A percentile compares a stretch with the other conserved stretches of the same genome.
Evolutionary conservation across 768 basidiomycete species (phyloP).

Genomic region (Lepiota subincarnata): DNA sequence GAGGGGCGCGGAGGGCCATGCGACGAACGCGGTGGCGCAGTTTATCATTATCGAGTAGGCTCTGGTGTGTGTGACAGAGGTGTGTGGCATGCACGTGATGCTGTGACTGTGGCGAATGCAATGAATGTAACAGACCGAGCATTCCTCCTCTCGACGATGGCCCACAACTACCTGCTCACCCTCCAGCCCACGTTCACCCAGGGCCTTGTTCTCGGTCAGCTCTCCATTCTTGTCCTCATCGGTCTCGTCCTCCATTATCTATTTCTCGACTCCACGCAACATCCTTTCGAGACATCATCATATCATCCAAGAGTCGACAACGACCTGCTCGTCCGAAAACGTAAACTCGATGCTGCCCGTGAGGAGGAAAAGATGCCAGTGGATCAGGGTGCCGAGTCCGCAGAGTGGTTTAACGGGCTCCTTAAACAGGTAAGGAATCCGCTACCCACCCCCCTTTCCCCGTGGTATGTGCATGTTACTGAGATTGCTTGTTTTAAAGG

Average conservation of each 20-base stretch:
- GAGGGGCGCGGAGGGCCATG: conserved; percentile 49
- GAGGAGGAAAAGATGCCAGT: conserved; percentile 22
- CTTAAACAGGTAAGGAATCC: conserved; percentile 61
- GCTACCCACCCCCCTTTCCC: too few relatives aligned
- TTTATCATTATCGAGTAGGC: not conserved
- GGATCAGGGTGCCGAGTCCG: conserved; percentile 52
- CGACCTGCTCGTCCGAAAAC: conserved; percentile 38
- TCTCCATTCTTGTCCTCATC: conserved; percentile 77
- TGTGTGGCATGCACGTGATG: conserved; percentile 1
- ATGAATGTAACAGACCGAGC: too few relatives aligned
- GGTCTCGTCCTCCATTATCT: conserved; percentile 88
- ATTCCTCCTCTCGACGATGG: conserved; percentile 30
- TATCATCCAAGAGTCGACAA: conserved; percentile 58
- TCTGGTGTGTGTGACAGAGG: conserved; percentile 3
- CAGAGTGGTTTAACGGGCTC: conserved; percentile 89
- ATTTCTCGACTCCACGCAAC: conserved; percentile 78
- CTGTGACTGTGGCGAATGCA: not conserved
- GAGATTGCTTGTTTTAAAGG: conserved; percentile 31
- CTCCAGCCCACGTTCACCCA: conserved; percentile 92
- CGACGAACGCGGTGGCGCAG: conserved; percentile 25
- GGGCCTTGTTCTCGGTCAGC: conserved; percentile 88
- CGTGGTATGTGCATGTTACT: conserved; percentile 7
- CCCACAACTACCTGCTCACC: conserved; percentile 60
- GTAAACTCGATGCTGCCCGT: conserved; percentile 22
- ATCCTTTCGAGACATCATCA: conserved; percentile 49